Base-by-base conservation (phyloP, 352 stramenopile genomes). In the Phytopythium kandeliae region DNA sequence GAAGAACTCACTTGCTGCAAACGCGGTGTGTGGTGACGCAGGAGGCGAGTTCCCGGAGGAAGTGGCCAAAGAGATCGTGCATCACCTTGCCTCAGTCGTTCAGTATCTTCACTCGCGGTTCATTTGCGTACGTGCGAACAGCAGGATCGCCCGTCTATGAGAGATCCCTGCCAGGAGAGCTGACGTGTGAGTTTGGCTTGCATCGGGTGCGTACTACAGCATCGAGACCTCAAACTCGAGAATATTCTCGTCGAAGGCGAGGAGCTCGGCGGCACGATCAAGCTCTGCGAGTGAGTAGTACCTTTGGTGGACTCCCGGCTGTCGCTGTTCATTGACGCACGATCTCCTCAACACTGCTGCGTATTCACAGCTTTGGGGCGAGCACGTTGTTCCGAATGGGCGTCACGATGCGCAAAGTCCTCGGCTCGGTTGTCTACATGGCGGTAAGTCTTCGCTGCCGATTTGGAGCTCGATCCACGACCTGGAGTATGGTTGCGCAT, bases 391-490 rank as follows among this genome's bases (percentile, higher is more conserved):
- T 89, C 49, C 78, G 77, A 28, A 75, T 82, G 60, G 78, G 78
- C 7, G 75, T 85, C 26, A 71, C 74, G n/a, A 90, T 92, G 81
- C 74, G 74, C 26, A 86, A 86, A 45, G 64, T 92, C 7, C 63
- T 92, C 22, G 81, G 81, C 30, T 90, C 81, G 1, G 75, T 92
- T 4, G 75, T 89, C 2, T 92, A 92, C 63, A 92, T 90, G 81
- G 81, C 81, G 51, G 80, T 92, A 65, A 19, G 76, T 33, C 10
- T 10, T 33, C 10, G 28, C 5, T 33, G 10, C 28, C 5, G 28
- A 10, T 10, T 11, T 5, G 28, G 10, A 33, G 10, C 28, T 33
- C 5, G 5, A 5, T 33, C 28, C 10, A 33, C 5, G 5, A 33
- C 5, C 10, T 33, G 5, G 28, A n/a, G n/a, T n/a, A n/a, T 33